Evolutionary conservation across 495 filamentous ascomycete genomes (phyloP).

Genomic region (Tetracladium setigerum): DNA sequence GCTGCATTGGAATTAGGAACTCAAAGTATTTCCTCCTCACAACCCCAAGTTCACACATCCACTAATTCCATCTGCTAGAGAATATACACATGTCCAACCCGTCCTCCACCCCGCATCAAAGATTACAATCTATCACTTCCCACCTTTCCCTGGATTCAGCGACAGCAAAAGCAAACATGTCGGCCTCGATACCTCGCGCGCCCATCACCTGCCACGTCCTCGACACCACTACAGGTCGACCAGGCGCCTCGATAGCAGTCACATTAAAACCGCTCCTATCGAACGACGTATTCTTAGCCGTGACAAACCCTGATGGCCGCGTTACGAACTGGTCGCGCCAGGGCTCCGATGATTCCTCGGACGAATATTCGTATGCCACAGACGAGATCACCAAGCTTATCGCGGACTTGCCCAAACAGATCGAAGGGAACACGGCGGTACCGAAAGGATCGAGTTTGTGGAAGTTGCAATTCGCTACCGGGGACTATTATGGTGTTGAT

Average conservation of each 20-base stretch:
- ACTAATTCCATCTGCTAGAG: too few relatives aligned
- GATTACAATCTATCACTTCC: too few relatives aligned
- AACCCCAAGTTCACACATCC: too few relatives aligned
- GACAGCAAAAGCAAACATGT: slow-evolving; percentile 9
- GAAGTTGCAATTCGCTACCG: slow-evolving; percentile 73
- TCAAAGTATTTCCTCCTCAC: too few relatives aligned
- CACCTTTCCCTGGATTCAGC: too few relatives aligned
- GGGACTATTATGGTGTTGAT: slow-evolving; percentile 65
- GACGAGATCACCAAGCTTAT: slow-evolving; percentile 21
- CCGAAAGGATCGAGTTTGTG: slow-evolving; percentile 46
- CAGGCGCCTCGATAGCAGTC: slow-evolving; percentile 74
- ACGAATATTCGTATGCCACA: too few relatives aligned
- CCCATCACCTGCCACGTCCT: slow-evolving; percentile 57
- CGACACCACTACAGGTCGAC: slow-evolving; percentile 50
- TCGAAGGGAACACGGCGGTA: slow-evolving; percentile 25
- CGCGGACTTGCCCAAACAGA: too few relatives aligned
- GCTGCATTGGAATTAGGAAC: too few relatives aligned
- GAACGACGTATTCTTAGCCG: slow-evolving; percentile 32
- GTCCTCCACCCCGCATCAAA: too few relatives aligned
- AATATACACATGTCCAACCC: too few relatives aligned
- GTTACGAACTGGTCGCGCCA: slow-evolving; percentile 61
- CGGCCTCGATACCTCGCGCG: slow-evolving; percentile 24
- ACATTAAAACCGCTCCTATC: slow-evolving; percentile 51
- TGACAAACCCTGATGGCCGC: slow-evolving; percentile 81
- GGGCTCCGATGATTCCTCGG: neutral